These are phyloP conservation scores for Apiotrichum gracile DNA, from an alignment of 1,284 basidiomycete species.

Conservation along the genomic window DNA sequence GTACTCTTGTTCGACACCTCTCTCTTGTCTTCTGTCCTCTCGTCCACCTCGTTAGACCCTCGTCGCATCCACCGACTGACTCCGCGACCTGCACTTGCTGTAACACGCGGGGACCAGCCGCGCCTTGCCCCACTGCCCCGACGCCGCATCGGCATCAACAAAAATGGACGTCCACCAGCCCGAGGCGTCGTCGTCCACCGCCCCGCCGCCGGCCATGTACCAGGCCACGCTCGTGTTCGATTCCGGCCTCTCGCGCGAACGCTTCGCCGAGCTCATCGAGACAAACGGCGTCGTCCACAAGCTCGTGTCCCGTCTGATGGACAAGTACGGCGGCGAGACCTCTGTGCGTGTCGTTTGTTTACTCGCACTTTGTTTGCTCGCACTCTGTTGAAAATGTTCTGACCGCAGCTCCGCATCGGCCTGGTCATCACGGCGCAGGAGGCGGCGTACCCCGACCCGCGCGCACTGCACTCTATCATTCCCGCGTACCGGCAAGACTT, in stretches of 20 bases:
- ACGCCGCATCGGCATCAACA: not conserved
- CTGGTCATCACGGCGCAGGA: conserved; percentile 18
- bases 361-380: too few species aligned
- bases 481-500: conserved; percentile 22
- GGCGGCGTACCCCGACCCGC: conserved; percentile 13
- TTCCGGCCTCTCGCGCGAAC: conserved; percentile 27
- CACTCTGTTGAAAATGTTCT: not conserved
- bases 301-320: conserved; percentile 38
- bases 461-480: conserved; percentile 14
- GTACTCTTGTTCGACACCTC: too few species aligned
- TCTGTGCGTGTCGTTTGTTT: too few species aligned
- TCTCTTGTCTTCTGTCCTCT: too few species aligned
- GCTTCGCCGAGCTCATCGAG: conserved; percentile 33
- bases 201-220: conserved; percentile 14
- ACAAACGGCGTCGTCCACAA: conserved; percentile 36
- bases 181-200: conserved; percentile 32
- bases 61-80: too few species aligned
- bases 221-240: conserved; percentile 37
- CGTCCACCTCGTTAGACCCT: too few species aligned
- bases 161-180: conserved; percentile 24
- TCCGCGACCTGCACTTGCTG: too few species aligned
- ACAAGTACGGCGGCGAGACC: conserved; percentile 34
- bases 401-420: conserved; percentile 13
- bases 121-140: not conserved
- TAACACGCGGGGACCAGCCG: not conserved